A percentile compares a stretch with the other conserved stretches of the same genome.
These are phyloP conservation scores for Phytophthora sp. DNA, from an alignment of 352 stramenopile genomes.

Conservation along the genomic window DNA sequence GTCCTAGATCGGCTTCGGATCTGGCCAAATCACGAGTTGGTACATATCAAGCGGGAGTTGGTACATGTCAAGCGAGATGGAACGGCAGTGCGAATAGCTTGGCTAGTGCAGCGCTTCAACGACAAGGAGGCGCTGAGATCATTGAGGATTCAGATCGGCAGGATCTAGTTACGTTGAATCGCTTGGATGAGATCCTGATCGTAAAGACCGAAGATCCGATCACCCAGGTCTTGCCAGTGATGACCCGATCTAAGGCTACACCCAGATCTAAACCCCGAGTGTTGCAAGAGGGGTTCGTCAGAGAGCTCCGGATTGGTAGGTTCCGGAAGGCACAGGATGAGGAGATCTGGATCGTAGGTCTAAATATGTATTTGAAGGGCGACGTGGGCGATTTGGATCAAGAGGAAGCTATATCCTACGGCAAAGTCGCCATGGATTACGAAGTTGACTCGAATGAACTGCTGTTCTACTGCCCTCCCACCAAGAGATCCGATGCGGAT, in stretches of 20 bases:
- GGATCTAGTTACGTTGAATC: slow-evolving; percentile 3
- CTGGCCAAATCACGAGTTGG: not conserved
- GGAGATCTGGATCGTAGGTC: not conserved
- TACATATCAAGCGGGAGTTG: slow-evolving; percentile 6
- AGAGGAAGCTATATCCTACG: not conserved
- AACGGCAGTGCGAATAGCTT: slow-evolving; percentile 1
- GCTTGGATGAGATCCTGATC: not conserved
- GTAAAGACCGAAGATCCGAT: not conserved
- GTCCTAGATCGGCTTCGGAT: not conserved
- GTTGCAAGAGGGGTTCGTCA: not conserved
- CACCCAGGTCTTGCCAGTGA: not conserved
- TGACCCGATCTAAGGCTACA: not conserved
- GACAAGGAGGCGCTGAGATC: not conserved
- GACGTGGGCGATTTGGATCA: not conserved
- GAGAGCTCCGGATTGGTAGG: not conserved
- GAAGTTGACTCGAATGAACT: not conserved
- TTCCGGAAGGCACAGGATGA: slow-evolving; percentile 1
- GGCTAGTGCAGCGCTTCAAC: not conserved
- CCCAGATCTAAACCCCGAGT: not conserved
- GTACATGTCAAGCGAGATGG: slow-evolving; percentile 10
- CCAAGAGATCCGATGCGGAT: not conserved
- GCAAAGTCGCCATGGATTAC: not conserved
- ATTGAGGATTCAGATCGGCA: not conserved
- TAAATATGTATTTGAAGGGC: slow-evolving; percentile 1
- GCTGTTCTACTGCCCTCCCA: not conserved